phyloP scores from a whole-genome alignment of 495 filamentous ascomycete genomes.

The Neurospora sp. region DNA sequence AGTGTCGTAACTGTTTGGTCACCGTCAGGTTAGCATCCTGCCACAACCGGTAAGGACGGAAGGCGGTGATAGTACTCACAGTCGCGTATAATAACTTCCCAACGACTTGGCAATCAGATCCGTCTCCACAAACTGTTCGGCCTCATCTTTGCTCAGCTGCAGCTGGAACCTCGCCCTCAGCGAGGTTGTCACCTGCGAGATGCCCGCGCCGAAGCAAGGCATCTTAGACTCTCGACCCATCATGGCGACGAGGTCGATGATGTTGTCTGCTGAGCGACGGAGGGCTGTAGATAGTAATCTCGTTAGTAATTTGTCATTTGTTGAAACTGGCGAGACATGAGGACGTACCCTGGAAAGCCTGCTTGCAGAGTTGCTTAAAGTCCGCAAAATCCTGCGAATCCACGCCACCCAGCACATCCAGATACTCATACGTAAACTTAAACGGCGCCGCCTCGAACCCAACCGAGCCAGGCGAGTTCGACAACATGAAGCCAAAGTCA shows the following conservation, averaged over 20 bases:
- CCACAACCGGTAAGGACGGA: too few relatives aligned
- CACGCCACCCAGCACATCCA: conserved; percentile 61
- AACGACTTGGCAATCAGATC: conserved; percentile 59
- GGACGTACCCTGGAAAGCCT: conserved; percentile 56
- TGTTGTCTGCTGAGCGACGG: conserved; percentile 57
- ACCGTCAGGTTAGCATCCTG: conserved; percentile 1
- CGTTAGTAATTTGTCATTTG: background rate
- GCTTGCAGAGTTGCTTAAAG: conserved; percentile 61
- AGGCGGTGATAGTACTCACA: too few relatives aligned
- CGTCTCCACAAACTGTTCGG: conserved; percentile 60
- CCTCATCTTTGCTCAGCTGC: conserved; percentile 63
- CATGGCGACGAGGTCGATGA: conserved; percentile 62
- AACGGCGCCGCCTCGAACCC: conserved; percentile 73
- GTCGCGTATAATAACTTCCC: conserved; percentile 68
- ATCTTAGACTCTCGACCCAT: conserved; percentile 69
- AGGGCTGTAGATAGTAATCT: conserved; percentile 35
- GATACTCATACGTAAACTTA: conserved; percentile 68
- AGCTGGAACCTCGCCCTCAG: conserved; percentile 59
- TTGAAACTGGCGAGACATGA: background rate
- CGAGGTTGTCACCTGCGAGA: conserved; percentile 47
- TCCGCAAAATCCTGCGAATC: conserved; percentile 51
- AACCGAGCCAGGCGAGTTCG: conserved; percentile 64
- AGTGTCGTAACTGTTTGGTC: conserved; percentile 54
- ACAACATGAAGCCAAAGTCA: conserved; percentile 76
- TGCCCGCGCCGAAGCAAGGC: conserved; percentile 62